Conservation (phyloP, 1,284 basidiomycete genomes). For the Taiwanofungus camphoratus region DNA sequence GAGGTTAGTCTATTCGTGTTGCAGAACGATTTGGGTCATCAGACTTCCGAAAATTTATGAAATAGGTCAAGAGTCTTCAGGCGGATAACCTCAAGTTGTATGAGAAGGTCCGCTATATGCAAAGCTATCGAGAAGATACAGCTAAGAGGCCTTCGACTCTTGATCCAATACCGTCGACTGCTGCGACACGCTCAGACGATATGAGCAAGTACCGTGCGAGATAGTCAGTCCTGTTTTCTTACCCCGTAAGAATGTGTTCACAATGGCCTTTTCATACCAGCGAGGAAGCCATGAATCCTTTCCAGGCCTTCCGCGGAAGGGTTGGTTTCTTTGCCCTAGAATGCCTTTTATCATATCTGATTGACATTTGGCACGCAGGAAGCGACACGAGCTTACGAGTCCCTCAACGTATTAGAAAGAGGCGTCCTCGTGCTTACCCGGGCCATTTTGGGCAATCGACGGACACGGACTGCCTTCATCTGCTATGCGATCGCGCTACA, state of each 20-base stretch:
- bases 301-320: constrained; percentile 92
- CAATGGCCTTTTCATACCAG: constrained; percentile 10
- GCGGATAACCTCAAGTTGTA: constrained; percentile 92
- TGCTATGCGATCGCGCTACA: constrained; percentile 78
- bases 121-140: constrained; percentile 80
- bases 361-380: constrained; percentile 49
- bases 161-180: constrained; percentile 56
- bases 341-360: background rate
- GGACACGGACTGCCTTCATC: constrained; percentile 78
- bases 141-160: constrained; percentile 51
- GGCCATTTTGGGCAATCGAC: constrained; percentile 82
- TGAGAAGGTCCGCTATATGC: constrained; percentile 96
- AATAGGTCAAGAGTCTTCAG: constrained; percentile 55
- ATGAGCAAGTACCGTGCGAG: constrained; percentile 85
- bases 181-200: constrained; percentile 49
- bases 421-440: constrained; percentile 83
- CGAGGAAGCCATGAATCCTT: constrained; percentile 96
- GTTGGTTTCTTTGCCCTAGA: constrained; percentile 44
- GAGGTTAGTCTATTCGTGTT: constrained; percentile 60
- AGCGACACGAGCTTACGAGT: constrained; percentile 86
- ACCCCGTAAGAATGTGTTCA: background rate
- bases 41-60: background rate
- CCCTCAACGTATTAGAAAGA: constrained; percentile 88
- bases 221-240: constrained; percentile 42
- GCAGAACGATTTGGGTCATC: background rate